Conservation (phyloP, 2,329 filamentous ascomycete species). For the Penicillium olsonii region DNA sequence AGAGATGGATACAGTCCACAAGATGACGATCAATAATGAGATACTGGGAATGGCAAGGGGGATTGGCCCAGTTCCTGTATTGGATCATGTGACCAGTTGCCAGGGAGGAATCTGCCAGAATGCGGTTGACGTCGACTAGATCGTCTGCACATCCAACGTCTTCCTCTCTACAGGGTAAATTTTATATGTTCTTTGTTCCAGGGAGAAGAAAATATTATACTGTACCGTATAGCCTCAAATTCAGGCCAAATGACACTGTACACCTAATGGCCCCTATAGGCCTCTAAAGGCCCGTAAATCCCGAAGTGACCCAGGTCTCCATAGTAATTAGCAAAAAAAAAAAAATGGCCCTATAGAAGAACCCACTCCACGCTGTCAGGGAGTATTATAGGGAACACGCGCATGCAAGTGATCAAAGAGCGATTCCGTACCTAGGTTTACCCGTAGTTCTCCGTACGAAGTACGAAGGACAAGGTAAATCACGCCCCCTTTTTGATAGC, state of each 20-base stretch:
- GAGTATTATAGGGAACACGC: not conserved
- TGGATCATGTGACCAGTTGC: conserved; percentile 13
- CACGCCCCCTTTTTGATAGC: not conserved
- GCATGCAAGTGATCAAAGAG: not conserved
- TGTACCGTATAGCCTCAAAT: not conserved
- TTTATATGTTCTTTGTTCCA: too few relatives aligned
- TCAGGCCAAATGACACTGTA: not conserved
- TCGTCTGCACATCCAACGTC: not conserved
- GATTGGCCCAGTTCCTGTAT: conserved; percentile 4
- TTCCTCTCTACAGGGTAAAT: too few relatives aligned
- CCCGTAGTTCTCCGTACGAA: too few relatives aligned
- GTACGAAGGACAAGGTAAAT: too few relatives aligned
- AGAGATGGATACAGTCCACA: conserved; percentile 2
- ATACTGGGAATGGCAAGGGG: conserved; percentile 1
- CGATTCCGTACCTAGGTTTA: too few relatives aligned
- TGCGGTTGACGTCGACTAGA: not conserved
- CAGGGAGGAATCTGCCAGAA: conserved; percentile 12
- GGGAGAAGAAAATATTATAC: not conserved
- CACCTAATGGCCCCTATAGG: not conserved
- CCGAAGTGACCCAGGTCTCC: not conserved
- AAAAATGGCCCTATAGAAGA: not conserved
- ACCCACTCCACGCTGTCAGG: conserved; percentile 3
- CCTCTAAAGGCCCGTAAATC: not conserved
- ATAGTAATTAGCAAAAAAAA: not conserved
- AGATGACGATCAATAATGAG: conserved; percentile 7